A percentile compares a stretch with the other conserved stretches of the same genome.
phyloP scores from a whole-genome alignment of 129 eudicot species.

The Lactuca saligna region DNA sequence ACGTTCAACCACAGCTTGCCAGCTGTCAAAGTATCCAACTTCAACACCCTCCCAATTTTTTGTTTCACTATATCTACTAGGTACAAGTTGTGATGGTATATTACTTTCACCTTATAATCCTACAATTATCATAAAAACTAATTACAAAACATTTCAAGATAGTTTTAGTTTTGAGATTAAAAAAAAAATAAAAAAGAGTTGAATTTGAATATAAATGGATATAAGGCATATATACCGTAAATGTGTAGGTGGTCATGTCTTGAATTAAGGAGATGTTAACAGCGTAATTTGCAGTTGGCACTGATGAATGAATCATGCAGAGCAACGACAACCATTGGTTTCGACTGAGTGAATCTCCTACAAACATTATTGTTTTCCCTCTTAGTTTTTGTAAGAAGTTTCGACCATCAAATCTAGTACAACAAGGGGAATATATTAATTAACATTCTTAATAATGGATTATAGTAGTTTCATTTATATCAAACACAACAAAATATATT shows the following conservation, averaged over 20 bases:
- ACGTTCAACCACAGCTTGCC: slow-evolving; percentile 46
- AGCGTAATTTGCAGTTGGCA: slow-evolving; percentile 43
- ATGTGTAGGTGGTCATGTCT: slow-evolving; percentile 51
- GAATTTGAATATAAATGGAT: background rate
- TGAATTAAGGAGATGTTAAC: slow-evolving; percentile 7
- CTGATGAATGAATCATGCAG: slow-evolving; percentile 56
- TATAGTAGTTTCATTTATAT: background rate
- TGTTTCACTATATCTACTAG: slow-evolving; percentile 49
- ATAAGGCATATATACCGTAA: slow-evolving; percentile 40
- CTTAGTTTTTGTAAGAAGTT: slow-evolving; percentile 51
- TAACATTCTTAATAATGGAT: slow-evolving; percentile 1
- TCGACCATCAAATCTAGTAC: slow-evolving; percentile 62
- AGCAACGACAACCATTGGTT: slow-evolving; percentile 74
- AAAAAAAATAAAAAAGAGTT: background rate
- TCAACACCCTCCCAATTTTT: slow-evolving; percentile 49
- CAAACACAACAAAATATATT: background rate
- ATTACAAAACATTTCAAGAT: background rate
- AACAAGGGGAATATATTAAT: slow-evolving; percentile 17
- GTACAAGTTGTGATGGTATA: slow-evolving; percentile 48
- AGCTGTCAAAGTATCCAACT: slow-evolving; percentile 37
- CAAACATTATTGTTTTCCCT: slow-evolving; percentile 84
- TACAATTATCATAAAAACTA: slow-evolving; percentile 17
- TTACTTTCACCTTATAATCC: slow-evolving; percentile 49
- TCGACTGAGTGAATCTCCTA: slow-evolving; percentile 74
- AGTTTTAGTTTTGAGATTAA: too few relatives aligned